These are phyloP conservation scores for Leccinum longicurvipes DNA, from an alignment of 768 basidiomycete genomes.

Conservation along the genomic window DNA sequence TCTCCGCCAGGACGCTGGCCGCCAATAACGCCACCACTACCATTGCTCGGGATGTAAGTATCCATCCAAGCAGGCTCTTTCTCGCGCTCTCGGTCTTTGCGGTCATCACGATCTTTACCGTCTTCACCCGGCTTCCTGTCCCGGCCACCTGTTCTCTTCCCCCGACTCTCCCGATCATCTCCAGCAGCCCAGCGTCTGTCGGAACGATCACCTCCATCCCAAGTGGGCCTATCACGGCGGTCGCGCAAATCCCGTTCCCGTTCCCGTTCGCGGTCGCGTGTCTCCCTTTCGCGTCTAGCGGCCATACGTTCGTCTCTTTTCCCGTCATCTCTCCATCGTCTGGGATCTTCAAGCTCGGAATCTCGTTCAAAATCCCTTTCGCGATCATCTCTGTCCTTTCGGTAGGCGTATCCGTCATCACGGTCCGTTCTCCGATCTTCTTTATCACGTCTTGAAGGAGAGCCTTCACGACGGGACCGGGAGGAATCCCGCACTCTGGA, in stretches of 20 bases:
- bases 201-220: constrained; percentile 48
- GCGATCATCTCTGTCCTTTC: constrained; percentile 37
- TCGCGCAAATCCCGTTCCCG: constrained; percentile 44
- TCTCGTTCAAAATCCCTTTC: constrained; percentile 45
- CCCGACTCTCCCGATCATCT: constrained; percentile 69
- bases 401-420: constrained; percentile 24
- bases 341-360: constrained; percentile 59
- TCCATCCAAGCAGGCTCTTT: constrained; percentile 95
- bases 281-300: constrained; percentile 51
- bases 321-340: constrained; percentile 82
- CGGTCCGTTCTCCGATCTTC: constrained; percentile 37
- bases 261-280: constrained; percentile 44
- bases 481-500: constrained; percentile 66
- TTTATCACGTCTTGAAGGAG: constrained; percentile 48
- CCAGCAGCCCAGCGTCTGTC: constrained; percentile 49
- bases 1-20: constrained; percentile 59
- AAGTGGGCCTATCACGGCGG: constrained; percentile 45
- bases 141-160: constrained; percentile 56
- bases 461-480: constrained; percentile 55
- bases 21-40: constrained; percentile 60
- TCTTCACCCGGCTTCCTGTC: constrained; percentile 52
- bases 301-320: constrained; percentile 74
- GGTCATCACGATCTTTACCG: constrained; percentile 48
- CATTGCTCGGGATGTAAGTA: constrained; percentile 65
- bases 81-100: constrained; percentile 59